These are phyloP conservation scores for Boletales sp. DNA, from an alignment of 768 basidiomycete species.

Conservation along the genomic window DNA sequence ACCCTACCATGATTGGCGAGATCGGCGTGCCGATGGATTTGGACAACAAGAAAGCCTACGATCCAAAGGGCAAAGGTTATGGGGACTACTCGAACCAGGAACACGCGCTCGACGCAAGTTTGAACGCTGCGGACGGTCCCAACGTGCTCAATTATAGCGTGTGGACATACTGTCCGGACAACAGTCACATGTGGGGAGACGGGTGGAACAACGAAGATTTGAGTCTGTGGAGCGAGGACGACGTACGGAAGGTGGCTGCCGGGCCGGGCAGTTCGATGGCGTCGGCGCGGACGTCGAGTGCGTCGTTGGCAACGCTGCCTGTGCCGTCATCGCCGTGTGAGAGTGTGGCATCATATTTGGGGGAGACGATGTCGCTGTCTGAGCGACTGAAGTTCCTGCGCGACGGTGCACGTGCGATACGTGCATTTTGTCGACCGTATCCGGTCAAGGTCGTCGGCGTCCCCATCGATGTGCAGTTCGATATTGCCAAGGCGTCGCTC, in stretches of 20 bases:
- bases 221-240: conserved; percentile 81
- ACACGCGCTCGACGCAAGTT: conserved; percentile 81
- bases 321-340: conserved; percentile 16
- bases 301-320: conserved; percentile 19
- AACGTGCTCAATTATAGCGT: conserved; percentile 78
- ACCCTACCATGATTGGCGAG: conserved; percentile 92
- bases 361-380: not conserved
- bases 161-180: conserved; percentile 87
- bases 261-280: conserved; percentile 1
- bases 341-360: not conserved
- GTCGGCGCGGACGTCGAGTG: conserved; percentile 14
- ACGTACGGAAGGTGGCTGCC: conserved; percentile 34
- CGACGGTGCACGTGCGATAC: conserved; percentile 79
- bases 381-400: conserved; percentile 62
- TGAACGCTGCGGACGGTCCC: conserved; percentile 72
- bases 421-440: conserved; percentile 84
- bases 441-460: conserved; percentile 72
- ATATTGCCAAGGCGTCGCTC: conserved; percentile 68
- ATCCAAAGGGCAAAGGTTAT: conserved; percentile 38
- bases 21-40: conserved; percentile 95
- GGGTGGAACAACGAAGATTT: conserved; percentile 97
- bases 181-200: conserved; percentile 87
- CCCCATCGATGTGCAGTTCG: conserved; percentile 66
- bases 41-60: conserved; percentile 84
- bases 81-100: conserved; percentile 80